These are phyloP conservation scores for Spathaspora gorwiae DNA, from an alignment of 805 yeast genomes.

Conservation along the genomic window DNA sequence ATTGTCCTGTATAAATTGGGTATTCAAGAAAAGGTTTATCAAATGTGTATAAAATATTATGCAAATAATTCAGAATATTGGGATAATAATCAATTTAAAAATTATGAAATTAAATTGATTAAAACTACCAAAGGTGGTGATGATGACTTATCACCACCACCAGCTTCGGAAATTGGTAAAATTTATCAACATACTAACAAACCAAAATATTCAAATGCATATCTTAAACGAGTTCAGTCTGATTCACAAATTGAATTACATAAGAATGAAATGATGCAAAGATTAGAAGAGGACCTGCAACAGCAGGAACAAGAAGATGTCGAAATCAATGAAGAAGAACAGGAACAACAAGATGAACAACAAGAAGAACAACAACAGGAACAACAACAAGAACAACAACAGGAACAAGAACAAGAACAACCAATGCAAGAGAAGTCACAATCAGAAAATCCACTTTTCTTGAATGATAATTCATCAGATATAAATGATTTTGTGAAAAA, in stretches of 20 bases:
- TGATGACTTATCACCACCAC: neutral
- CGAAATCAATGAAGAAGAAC: neutral
- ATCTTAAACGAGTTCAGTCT: conserved; percentile 28
- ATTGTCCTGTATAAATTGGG: neutral
- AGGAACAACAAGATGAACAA: neutral
- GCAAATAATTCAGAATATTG: conserved; percentile 53
- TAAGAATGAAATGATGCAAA: conserved; percentile 2
- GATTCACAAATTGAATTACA: conserved; percentile 18
- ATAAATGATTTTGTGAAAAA: conserved; percentile 30
- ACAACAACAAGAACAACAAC: neutral
- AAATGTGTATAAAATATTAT: conserved; percentile 56
- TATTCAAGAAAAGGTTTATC: conserved; percentile 17
- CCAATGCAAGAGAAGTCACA: neutral
- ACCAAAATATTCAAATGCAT: conserved; percentile 39
- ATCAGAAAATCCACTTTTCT: neutral
- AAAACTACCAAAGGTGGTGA: conserved; percentile 12
- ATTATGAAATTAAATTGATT: conserved; percentile 52
- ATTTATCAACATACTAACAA: conserved; percentile 17
- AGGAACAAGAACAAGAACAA: neutral
- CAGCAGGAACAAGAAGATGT: conserved; percentile 1
- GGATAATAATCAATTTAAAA: conserved; percentile 67
- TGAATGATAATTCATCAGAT: conserved; percentile 12
- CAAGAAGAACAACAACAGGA: conserved; percentile 2
- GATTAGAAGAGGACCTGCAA: neutral
- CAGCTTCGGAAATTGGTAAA: neutral